Conservation (phyloP, 2,329 filamentous ascomycete species). For the Diplodia sapinea region DNA sequence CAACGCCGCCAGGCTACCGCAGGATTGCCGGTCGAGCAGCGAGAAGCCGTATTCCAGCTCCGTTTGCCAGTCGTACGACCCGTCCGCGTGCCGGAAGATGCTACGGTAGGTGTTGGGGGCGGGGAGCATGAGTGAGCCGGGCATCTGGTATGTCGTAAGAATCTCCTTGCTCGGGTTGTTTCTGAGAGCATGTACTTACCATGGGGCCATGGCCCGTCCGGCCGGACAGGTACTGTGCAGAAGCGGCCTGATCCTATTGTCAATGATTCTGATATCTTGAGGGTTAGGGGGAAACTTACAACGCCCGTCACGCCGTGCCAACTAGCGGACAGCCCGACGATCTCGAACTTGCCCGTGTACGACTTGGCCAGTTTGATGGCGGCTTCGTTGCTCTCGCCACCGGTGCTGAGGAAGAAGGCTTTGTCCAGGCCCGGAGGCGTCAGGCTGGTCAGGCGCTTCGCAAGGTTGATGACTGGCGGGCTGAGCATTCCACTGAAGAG, state of each 20-base stretch:
- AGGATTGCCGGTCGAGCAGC: slow-evolving; percentile 64
- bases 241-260: slow-evolving; percentile 44
- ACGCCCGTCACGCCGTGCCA: slow-evolving; percentile 67
- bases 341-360: slow-evolving; percentile 69
- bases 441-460: slow-evolving; percentile 39
- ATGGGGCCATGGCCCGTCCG: slow-evolving; percentile 54
- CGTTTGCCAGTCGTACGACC: slow-evolving; percentile 68
- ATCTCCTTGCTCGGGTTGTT: too few species aligned
- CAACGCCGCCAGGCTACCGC: slow-evolving; percentile 67
- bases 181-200: slow-evolving; percentile 19
- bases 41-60: slow-evolving; percentile 68
- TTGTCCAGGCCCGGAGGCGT: slow-evolving; percentile 42
- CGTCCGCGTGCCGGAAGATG: slow-evolving; percentile 63
- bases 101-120: slow-evolving; percentile 67
- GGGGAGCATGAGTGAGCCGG: slow-evolving; percentile 64
- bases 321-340: slow-evolving; percentile 64
- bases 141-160: slow-evolving; percentile 47
- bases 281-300: background rate
- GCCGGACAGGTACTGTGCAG: slow-evolving; percentile 62
- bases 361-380: slow-evolving; percentile 69
- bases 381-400: slow-evolving; percentile 57
- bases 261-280: background rate
- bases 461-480: slow-evolving; percentile 44
- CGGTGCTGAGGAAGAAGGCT: slow-evolving; percentile 45
- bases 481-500: slow-evolving; percentile 46